phyloP scores from a whole-genome alignment of 2,329 filamentous ascomycete genomes.

The Penicillium sp. region DNA sequence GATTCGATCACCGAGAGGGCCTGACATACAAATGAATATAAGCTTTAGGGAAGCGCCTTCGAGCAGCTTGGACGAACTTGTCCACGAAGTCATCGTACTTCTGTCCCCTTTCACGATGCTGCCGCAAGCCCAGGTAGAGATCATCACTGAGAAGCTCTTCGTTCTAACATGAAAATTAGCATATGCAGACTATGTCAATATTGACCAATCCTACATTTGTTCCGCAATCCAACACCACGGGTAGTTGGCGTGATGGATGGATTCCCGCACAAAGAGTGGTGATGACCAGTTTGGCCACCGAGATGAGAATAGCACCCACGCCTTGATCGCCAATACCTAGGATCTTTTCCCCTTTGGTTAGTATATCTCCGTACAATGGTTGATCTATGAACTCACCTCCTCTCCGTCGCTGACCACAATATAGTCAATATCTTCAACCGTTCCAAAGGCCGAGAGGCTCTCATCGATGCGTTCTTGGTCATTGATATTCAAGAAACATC shows the following conservation, averaged over 20 bases:
- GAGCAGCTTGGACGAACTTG: constrained; percentile 68
- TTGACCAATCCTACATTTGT: constrained; percentile 58
- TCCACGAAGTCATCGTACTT: constrained; percentile 78
- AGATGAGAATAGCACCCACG: constrained; percentile 81
- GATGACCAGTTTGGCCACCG: constrained; percentile 77
- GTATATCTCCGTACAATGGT: constrained; percentile 8
- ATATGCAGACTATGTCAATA: background rate
- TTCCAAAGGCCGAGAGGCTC: constrained; percentile 68
- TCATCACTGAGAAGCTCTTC: constrained; percentile 72
- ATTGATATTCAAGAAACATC: constrained; percentile 76
- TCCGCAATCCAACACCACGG: constrained; percentile 82
- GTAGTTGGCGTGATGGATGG: constrained; percentile 74
- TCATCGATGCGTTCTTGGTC: constrained; percentile 67
- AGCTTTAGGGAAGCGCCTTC: constrained; percentile 72
- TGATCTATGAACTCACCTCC: constrained; percentile 36
- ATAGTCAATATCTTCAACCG: constrained; percentile 76
- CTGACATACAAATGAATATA: constrained; percentile 72
- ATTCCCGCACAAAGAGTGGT: constrained; percentile 87
- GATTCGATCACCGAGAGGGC: background rate
- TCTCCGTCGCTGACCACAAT: constrained; percentile 79
- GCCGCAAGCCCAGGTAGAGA: constrained; percentile 74
- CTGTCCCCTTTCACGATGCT: constrained; percentile 67
- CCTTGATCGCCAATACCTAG: constrained; percentile 89
- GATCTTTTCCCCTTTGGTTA: constrained; percentile 58
- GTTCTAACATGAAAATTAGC: constrained; percentile 52